Evolutionary conservation across 2,329 filamentous ascomycete species (phyloP).

Genomic region (Exophiala aquamarina): DNA sequence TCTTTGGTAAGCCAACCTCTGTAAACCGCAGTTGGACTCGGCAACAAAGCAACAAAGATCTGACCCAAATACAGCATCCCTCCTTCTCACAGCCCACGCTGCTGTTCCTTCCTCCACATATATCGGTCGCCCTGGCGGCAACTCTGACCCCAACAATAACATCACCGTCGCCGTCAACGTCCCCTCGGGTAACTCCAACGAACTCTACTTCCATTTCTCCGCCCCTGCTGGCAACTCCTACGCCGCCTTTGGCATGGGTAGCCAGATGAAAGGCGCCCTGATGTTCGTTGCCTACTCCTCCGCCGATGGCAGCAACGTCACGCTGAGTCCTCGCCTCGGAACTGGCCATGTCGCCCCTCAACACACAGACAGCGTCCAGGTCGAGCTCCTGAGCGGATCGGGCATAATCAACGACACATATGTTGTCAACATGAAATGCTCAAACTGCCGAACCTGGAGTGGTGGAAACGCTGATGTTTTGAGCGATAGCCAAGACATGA

Average conservation of each 20-base stretch:
- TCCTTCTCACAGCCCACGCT: slow-evolving; percentile 17
- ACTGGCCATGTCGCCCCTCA: slow-evolving; percentile 32
- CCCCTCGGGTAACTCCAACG: slow-evolving; percentile 22
- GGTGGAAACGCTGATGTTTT: slow-evolving; percentile 52
- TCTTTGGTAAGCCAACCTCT: too few relatives aligned
- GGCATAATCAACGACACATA: slow-evolving; percentile 45
- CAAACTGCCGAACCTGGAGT: slow-evolving; percentile 54
- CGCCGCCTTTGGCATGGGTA: slow-evolving; percentile 31
- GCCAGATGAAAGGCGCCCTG: slow-evolving; percentile 30
- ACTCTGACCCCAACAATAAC: slow-evolving; percentile 19
- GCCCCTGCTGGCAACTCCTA: slow-evolving; percentile 27
- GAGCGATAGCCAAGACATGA: slow-evolving; percentile 50
- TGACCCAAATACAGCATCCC: background rate
- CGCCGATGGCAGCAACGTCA: slow-evolving; percentile 27
- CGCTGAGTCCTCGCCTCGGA: slow-evolving; percentile 30
- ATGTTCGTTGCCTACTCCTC: slow-evolving; percentile 33
- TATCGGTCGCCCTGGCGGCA: slow-evolving; percentile 15
- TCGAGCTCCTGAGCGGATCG: slow-evolving; percentile 49
- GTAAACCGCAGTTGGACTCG: too few relatives aligned
- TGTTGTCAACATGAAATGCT: slow-evolving; percentile 55
- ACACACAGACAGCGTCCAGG: slow-evolving; percentile 43
- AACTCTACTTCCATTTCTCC: slow-evolving; percentile 28
- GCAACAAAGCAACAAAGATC: too few relatives aligned
- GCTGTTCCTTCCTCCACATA: slow-evolving; percentile 18
- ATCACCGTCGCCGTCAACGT: slow-evolving; percentile 29